Base-by-base conservation (phyloP, 75 land plant genomes). In the Picea glauca region DNA sequence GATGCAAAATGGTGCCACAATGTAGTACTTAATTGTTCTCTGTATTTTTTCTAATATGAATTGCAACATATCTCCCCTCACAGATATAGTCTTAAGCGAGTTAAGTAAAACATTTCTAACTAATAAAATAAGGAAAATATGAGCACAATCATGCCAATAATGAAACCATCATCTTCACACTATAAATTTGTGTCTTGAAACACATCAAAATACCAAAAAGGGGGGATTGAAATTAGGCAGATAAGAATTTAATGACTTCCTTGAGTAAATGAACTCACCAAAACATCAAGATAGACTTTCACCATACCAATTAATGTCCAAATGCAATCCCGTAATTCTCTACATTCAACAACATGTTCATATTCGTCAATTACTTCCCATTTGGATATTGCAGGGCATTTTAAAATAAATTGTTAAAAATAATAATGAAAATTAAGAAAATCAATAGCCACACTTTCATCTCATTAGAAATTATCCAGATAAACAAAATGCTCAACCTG, bases 261-360 rank as follows among this genome's bases (percentile, higher is more conserved):
- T 21, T 60, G 40, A 38, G 38, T 20, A 18, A 7, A 61, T 14
- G 26, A 40, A 59, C 81, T 78, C 78, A 95, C 98, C 88, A 93
- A 74, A 78, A 93, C 83, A 84, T 95, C 88, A 8, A 91, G 82
- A 79, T 91, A 93, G 40, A 82, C 88, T 72, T 74, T 83, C 59
- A 90, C 76, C 89, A 94, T 90, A 72, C 96, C 96, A 62, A 87
- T 84, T 78, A 95, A 35, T 18, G 90, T 89, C 65, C 85, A 60
- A 46, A 87, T 77, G 78, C 90, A 86, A 0, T 77, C 81, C 60
- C 98, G 81, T 46, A 95, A 65, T 32, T 89, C 92, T 85, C 96
- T 95, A 84, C 26, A 61, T 59, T 50, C 72, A 70, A 67, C 1
- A 64, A n/a, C n/a, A n/a, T 62, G 63, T 50, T 50, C 21, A 35